Evolutionary conservation across 805 yeast species (phyloP).

Genomic region (Suhomyces sp.): DNA sequence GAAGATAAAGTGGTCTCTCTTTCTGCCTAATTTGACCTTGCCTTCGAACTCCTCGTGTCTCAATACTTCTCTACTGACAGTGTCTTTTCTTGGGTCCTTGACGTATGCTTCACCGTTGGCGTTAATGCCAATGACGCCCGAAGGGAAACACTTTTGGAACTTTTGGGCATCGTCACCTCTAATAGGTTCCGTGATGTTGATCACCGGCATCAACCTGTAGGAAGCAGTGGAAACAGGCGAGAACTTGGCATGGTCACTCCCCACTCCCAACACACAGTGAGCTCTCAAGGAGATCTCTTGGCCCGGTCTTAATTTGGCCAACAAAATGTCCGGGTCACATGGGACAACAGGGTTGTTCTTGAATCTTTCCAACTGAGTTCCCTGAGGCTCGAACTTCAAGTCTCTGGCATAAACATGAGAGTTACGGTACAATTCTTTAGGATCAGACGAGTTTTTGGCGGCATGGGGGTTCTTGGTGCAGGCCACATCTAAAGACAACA

Average conservation of each 20-base stretch:
- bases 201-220: conserved; percentile 86
- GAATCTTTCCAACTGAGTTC: conserved; percentile 73
- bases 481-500: conserved; percentile 71
- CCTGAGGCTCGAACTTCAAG: conserved; percentile 87
- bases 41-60: conserved; percentile 90
- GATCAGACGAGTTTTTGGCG: conserved; percentile 71
- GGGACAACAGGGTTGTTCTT: conserved; percentile 67
- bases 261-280: conserved; percentile 88
- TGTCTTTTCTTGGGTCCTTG: conserved; percentile 87
- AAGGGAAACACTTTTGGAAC: conserved; percentile 87
- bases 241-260: conserved; percentile 94
- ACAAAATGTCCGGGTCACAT: conserved; percentile 81
- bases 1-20: conserved; percentile 89
- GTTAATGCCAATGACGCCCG: conserved; percentile 83
- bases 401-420: conserved; percentile 87
- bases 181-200: conserved; percentile 72
- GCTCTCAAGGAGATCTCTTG: conserved; percentile 90
- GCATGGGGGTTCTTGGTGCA: conserved; percentile 88
- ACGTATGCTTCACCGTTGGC: conserved; percentile 70
- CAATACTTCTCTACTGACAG: conserved; percentile 94
- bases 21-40: conserved; percentile 87
- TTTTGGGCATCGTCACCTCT: conserved; percentile 71
- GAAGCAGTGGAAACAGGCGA: conserved; percentile 98
- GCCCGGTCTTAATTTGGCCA: conserved; percentile 94
- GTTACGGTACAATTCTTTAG: conserved; percentile 78